Percentiles rank a stretch among this genome's conserved stretches.
Evolutionary conservation across 176 grass and related monocot species (phyloP).

Genomic region (Rhynchospora pubera): DNA sequence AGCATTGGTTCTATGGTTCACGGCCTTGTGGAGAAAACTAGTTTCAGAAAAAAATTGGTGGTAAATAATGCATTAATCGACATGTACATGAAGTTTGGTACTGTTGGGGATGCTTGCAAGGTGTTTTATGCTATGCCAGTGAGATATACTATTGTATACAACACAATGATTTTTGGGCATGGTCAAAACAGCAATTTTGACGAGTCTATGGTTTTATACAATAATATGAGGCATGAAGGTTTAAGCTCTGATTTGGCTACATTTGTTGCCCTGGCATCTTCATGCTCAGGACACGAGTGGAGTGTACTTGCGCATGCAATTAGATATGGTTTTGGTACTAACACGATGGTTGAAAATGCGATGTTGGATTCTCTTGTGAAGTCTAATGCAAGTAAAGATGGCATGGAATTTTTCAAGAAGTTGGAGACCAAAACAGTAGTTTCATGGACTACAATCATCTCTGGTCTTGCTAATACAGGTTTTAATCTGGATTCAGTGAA

Average conservation of each 20-base stretch:
- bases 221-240: slow-evolving; percentile 25
- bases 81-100: slow-evolving; percentile 41
- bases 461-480: slow-evolving; percentile 18
- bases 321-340: slow-evolving; percentile 29
- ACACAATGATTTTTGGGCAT: slow-evolving; percentile 31
- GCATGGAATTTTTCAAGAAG: slow-evolving; percentile 29
- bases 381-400: slow-evolving; percentile 6
- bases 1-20: slow-evolving; percentile 28
- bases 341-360: slow-evolving; percentile 33
- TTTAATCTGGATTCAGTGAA: slow-evolving; percentile 29
- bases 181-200: slow-evolving; percentile 24
- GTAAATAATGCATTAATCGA: slow-evolving; percentile 40
- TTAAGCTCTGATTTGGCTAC: slow-evolving; percentile 26
- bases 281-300: slow-evolving; percentile 21
- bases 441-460: slow-evolving; percentile 39
- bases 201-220: slow-evolving; percentile 10
- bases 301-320: slow-evolving; percentile 31
- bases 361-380: slow-evolving; percentile 26
- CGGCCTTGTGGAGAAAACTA: slow-evolving; percentile 28
- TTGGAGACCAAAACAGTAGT: slow-evolving; percentile 26
- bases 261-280: slow-evolving; percentile 32
- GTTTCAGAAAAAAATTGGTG: slow-evolving; percentile 30
- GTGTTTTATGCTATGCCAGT: slow-evolving; percentile 25
- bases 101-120: slow-evolving; percentile 22
- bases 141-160: slow-evolving; percentile 30